Evolutionary conservation across 768 basidiomycete genomes (phyloP).

Genomic region (Pisolithus marmoratus): DNA sequence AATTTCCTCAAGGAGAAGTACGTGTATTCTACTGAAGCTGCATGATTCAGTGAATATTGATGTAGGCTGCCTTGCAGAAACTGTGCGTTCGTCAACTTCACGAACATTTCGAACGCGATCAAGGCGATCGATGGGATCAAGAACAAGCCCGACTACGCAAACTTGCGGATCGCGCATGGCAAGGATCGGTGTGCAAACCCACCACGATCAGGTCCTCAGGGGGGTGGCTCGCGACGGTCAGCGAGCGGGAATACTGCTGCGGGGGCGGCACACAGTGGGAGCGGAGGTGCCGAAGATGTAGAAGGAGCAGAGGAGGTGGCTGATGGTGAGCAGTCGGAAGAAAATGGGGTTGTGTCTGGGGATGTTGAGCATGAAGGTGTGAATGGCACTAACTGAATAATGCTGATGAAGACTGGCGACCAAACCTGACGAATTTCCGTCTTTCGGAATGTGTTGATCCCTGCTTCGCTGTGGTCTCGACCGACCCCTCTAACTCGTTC

Average conservation of each 20-base stretch:
- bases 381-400: conserved; percentile 16
- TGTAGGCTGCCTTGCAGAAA: conserved; percentile 46
- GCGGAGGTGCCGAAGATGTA: conserved; percentile 13
- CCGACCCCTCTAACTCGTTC: background rate
- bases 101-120: conserved; percentile 91
- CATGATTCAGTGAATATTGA: conserved; percentile 1
- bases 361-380: conserved; percentile 29
- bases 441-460: background rate
- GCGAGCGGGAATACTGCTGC: conserved; percentile 35
- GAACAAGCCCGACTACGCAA: conserved; percentile 83
- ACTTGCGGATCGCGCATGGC: conserved; percentile 88
- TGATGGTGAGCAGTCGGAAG: conserved; percentile 17
- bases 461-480: background rate
- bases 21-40: conserved; percentile 33
- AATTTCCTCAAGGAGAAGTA: conserved; percentile 94
- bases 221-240: conserved; percentile 49
- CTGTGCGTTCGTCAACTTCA: conserved; percentile 95
- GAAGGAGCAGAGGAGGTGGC: conserved; percentile 22
- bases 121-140: conserved; percentile 98
- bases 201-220: conserved; percentile 77
- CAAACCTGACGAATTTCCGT: background rate
- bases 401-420: background rate
- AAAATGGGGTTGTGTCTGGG: conserved; percentile 37
- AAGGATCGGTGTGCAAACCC: conserved; percentile 96
- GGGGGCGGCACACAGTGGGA: conserved; percentile 7